phyloP scores from a whole-genome alignment of 192 early-diverging fungal genomes.

The Diversispora epigaea region DNA sequence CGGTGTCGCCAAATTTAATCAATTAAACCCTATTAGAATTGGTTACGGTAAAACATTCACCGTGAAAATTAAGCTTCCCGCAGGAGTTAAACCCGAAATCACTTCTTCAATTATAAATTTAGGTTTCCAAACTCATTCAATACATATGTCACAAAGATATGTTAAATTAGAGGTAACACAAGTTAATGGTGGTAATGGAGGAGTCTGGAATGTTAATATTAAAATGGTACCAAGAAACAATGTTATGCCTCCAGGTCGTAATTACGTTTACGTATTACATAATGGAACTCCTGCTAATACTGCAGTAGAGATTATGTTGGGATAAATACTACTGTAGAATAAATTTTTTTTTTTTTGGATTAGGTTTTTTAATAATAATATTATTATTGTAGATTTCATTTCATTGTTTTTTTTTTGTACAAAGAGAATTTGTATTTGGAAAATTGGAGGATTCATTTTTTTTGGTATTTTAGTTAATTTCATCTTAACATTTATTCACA shows the following conservation, averaged over 20 bases:
- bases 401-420: too few species aligned
- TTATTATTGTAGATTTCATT: too few species aligned
- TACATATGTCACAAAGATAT: slow-evolving; percentile 52
- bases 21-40: not conserved
- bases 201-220: slow-evolving; percentile 37
- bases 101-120: slow-evolving; percentile 44
- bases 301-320: not conserved
- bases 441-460: too few species aligned
- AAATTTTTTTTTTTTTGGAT: too few species aligned
- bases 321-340: too few species aligned
- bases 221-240: slow-evolving; percentile 49
- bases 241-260: slow-evolving; percentile 56
- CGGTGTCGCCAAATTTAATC: slow-evolving; percentile 7
- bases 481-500: too few species aligned
- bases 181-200: not conserved
- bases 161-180: slow-evolving; percentile 32
- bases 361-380: too few species aligned
- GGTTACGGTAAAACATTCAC: slow-evolving; percentile 33
- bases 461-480: too few species aligned
- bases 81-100: slow-evolving; percentile 21
- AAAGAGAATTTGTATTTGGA: too few species aligned
- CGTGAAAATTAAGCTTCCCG: slow-evolving; percentile 26
- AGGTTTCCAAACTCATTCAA: slow-evolving; percentile 56
- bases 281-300: slow-evolving; percentile 45
- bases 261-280: slow-evolving; percentile 50